Evolutionary conservation across 345 rosid species (phyloP), one percentile per base, ranked within the genome.

Genomic region (Syzygium aromaticum): DNA sequence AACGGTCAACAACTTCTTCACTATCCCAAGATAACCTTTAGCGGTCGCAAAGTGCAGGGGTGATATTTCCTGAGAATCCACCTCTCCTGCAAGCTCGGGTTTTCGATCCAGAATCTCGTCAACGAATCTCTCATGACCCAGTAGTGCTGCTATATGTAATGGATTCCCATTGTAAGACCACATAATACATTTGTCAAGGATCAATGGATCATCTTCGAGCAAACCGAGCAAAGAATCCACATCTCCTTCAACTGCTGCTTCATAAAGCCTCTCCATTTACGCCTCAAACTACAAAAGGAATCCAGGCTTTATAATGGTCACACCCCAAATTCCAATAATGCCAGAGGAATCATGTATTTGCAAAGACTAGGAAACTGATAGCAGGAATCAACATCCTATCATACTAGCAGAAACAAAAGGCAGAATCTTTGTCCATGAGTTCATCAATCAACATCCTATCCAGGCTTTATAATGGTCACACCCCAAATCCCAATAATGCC

Each of bases 171-270:
- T 8, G 61, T 11, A 56, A 56, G 61, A 11, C 13, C 1, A 0
- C 61, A 9, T 27, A 11, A 56, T 9, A 11, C n/a, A 56, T 56
- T 12, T 56, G 1, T 56, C 0, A 5, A 56, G 61, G 23, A 56
- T 56, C n/a, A 56, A n/a, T 2, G 0, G 61, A 56, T 56, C n/a
- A 27, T 56, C n/a, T 0, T 56, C 0, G 1, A 56, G 61, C 61
- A 56, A 56, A 23, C n/a, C 2, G 0, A 23, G 61, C n/a, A 56
- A 56, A 56, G 61, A 56, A 56, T 0, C 23, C 0, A 5, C 61
- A 3, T 56, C 61, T 27, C 61, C 59, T 22, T 56, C 61, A 11
- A 27, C 61, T 56, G 59, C 59, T 54, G 2, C 61, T 56, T 22
- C 23, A 27, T 22, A 56, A 56, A 56, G 59, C 27, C 12, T 0